Percentiles rank a stretch among this genome's conserved stretches.
These are phyloP conservation scores for Echinosophora koreensis DNA, from an alignment of 306 rosid genomes.

Conservation along the genomic window DNA sequence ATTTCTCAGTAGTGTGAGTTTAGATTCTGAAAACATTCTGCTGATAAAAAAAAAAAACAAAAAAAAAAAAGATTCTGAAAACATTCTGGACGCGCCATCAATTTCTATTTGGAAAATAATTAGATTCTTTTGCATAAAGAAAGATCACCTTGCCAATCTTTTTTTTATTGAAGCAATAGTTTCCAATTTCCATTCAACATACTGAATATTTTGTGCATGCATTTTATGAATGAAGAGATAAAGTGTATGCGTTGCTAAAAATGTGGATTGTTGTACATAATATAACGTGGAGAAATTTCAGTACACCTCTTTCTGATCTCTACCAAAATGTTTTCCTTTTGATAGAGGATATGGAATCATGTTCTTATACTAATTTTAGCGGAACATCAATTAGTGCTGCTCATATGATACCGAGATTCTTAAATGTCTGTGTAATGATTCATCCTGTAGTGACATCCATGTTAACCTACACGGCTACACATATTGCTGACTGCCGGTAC, in stretches of 20 bases:
- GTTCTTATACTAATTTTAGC: slow-evolving; percentile 3
- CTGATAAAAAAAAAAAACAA: too few relatives aligned
- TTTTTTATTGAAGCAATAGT: slow-evolving; percentile 10
- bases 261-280: slow-evolving; percentile 20
- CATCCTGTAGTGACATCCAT: slow-evolving; percentile 37
- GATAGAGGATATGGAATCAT: slow-evolving; percentile 22
- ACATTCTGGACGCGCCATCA: neutral
- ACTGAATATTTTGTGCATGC: slow-evolving; percentile 15
- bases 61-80: neutral
- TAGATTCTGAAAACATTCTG: neutral
- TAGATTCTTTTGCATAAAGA: neutral
- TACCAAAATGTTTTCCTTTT: neutral
- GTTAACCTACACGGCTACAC: slow-evolving; percentile 51
- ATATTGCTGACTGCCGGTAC: slow-evolving; percentile 53
- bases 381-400: neutral
- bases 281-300: slow-evolving; percentile 33
- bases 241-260: neutral
- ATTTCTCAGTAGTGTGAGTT: neutral
- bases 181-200: slow-evolving; percentile 6
- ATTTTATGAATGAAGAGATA: slow-evolving; percentile 10
- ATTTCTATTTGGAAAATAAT: neutral
- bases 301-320: slow-evolving; percentile 19
- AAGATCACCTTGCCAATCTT: neutral
- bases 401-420: slow-evolving; percentile 21
- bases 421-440: neutral